phyloP scores from a whole-genome alignment of 192 early-diverging fungal genomes.

The Phycomyces blakesleeanus region DNA sequence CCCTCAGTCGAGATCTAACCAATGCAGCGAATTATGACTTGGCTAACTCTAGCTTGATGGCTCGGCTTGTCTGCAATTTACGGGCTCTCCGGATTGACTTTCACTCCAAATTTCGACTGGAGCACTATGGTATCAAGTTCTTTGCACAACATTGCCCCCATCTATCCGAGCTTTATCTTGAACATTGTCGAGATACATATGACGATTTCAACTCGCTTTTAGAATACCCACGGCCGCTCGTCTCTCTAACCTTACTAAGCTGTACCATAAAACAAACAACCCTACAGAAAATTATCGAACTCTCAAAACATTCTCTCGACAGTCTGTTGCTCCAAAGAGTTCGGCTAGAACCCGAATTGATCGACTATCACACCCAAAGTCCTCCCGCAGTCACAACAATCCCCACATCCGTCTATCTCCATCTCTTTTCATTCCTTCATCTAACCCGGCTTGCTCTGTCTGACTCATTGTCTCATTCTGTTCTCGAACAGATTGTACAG shows the following conservation, averaged over 20 bases:
- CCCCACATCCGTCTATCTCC: constrained; percentile 14
- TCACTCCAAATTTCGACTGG: constrained; percentile 13
- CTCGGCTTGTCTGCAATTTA: constrained; percentile 27
- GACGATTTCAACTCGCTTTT: constrained; percentile 31
- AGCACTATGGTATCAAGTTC: constrained; percentile 27
- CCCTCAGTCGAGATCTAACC: constrained; percentile 26
- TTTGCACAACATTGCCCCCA: constrained; percentile 26
- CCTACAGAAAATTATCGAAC: constrained; percentile 4
- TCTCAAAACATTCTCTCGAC: constrained; percentile 3
- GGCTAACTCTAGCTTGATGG: constrained; percentile 29
- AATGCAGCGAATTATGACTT: constrained; percentile 26
- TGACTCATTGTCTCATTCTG: constrained; percentile 17
- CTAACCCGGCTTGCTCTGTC: constrained; percentile 25
- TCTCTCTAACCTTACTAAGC: constrained; percentile 16
- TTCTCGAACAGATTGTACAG: constrained; percentile 11
- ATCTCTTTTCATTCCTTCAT: constrained; percentile 13
- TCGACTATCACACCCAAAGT: neutral
- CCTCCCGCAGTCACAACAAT: constrained; percentile 6
- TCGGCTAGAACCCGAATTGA: constrained; percentile 9
- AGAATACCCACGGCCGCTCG: constrained; percentile 7
- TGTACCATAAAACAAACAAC: constrained; percentile 27
- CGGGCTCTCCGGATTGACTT: constrained; percentile 33
- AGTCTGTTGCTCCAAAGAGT: constrained; percentile 27
- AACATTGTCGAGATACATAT: constrained; percentile 31
- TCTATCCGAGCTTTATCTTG: constrained; percentile 28